Percentiles rank a stretch among this genome's conserved stretches.
Evolutionary conservation across 2,329 filamentous ascomycete species (phyloP).

Genomic region (Knufia fluminis): DNA sequence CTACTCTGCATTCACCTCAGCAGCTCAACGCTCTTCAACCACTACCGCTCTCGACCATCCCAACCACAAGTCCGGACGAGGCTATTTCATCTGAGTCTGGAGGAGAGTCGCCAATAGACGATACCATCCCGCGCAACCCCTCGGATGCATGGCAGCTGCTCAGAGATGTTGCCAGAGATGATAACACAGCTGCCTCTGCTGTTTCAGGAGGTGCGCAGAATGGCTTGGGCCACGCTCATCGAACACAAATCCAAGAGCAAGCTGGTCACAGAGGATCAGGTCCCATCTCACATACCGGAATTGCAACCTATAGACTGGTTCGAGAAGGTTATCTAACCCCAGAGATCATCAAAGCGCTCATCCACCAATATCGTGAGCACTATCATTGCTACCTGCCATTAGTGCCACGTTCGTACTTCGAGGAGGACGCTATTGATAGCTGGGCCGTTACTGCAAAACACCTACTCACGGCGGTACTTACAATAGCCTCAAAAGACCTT

Average conservation of each 20-base stretch:
- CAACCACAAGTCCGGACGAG: constrained; percentile 25
- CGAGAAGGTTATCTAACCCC: constrained; percentile 38
- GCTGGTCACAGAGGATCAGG: constrained; percentile 16
- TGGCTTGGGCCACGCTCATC: constrained; percentile 12
- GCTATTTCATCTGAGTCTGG: constrained; percentile 32
- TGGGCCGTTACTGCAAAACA: constrained; percentile 56
- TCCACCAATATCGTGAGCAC: constrained; percentile 52
- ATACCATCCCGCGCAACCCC: constrained; percentile 36
- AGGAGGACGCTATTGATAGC: constrained; percentile 43
- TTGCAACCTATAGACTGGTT: constrained; percentile 35
- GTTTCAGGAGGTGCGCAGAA: constrained; percentile 22
- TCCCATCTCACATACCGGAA: constrained; percentile 28
- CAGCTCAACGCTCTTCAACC: neutral
- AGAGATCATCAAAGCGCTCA: constrained; percentile 43
- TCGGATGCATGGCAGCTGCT: constrained; percentile 42
- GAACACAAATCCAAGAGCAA: neutral
- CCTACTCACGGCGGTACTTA: constrained; percentile 59
- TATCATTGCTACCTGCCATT: constrained; percentile 65
- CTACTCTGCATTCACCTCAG: constrained; percentile 12
- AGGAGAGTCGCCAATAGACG: constrained; percentile 30
- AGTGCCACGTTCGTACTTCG: constrained; percentile 52
- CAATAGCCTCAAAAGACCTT: constrained; percentile 63
- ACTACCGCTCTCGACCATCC: neutral
- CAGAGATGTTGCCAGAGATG: constrained; percentile 36
- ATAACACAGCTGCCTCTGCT: constrained; percentile 23